A percentile compares a stretch with the other conserved stretches of the same genome.
These are phyloP conservation scores for Xylaria longipes DNA, from an alignment of 495 filamentous ascomycete genomes.

Conservation along the genomic window DNA sequence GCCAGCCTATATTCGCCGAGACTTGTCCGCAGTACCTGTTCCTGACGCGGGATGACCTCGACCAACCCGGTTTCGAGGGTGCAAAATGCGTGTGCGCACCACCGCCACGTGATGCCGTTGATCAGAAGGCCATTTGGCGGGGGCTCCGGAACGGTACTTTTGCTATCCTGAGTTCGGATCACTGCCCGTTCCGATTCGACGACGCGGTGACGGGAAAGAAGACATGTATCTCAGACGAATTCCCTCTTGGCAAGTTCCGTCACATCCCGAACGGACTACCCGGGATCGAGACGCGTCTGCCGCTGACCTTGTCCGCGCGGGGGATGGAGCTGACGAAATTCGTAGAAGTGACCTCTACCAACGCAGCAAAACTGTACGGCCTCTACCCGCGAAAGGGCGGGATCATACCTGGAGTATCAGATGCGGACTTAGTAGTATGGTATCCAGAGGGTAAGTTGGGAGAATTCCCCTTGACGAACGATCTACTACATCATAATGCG, in stretches of 20 bases:
- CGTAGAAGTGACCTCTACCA: conserved; percentile 63
- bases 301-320: conserved; percentile 53
- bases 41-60: conserved; percentile 59
- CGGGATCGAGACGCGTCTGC: conserved; percentile 65
- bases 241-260: conserved; percentile 56
- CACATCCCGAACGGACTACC: conserved; percentile 67
- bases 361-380: conserved; percentile 68
- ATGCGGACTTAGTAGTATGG: conserved; percentile 62
- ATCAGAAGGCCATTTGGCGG: conserved; percentile 53
- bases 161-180: conserved; percentile 60
- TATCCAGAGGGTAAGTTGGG: conserved; percentile 52
- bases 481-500: conserved; percentile 63
- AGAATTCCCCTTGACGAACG: conserved; percentile 54
- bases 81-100: conserved; percentile 60
- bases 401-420: conserved; percentile 59
- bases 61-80: conserved; percentile 59
- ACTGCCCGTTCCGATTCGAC: conserved; percentile 62
- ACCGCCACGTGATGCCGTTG: conserved; percentile 47
- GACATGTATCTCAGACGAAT: conserved; percentile 48
- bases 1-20: conserved; percentile 66
- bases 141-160: conserved; percentile 58
- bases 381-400: conserved; percentile 62
- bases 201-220: conserved; percentile 56
- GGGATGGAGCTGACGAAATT: conserved; percentile 59
- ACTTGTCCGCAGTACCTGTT: conserved; percentile 73